Conservation (phyloP, 257 asterid species). For the Ilex aquifolium region DNA sequence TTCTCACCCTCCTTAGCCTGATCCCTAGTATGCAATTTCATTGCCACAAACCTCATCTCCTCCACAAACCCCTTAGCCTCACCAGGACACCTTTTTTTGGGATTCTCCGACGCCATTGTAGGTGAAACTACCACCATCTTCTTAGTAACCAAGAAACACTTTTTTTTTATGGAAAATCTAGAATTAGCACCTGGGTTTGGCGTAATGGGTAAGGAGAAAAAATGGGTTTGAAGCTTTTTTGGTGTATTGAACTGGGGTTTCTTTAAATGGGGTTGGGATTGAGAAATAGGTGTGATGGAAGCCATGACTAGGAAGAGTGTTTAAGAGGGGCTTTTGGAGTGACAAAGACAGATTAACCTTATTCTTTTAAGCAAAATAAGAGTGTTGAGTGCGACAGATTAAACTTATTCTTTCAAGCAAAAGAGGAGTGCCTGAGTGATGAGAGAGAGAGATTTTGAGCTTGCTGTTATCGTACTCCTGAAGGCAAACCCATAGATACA, state of each 20-base stretch:
- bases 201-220: slow-evolving; percentile 35
- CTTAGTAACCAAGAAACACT: not conserved
- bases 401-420: too few relatives aligned
- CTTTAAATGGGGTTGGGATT: slow-evolving; percentile 36
- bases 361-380: too few relatives aligned
- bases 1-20: slow-evolving; percentile 90
- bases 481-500: too few relatives aligned
- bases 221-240: slow-evolving; percentile 22
- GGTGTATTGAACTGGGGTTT: slow-evolving; percentile 30
- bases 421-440: too few relatives aligned
- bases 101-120: slow-evolving; percentile 53
- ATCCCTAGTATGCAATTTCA: slow-evolving; percentile 82
- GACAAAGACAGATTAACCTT: not conserved
- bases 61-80: slow-evolving; percentile 90
- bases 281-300: slow-evolving; percentile 56
- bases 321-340: not conserved
- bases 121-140: slow-evolving; percentile 30
- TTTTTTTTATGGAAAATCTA: not conserved
- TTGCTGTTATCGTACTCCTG: not conserved
- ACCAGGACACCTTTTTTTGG: slow-evolving; percentile 65
- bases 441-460: too few relatives aligned
- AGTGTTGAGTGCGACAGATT: too few relatives aligned
- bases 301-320: slow-evolving; percentile 46
- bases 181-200: not conserved
- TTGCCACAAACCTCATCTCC: slow-evolving; percentile 97